phyloP scores from a whole-genome alignment of 306 rosid genomes.

The Amphicarpaea edgeworthii region DNA sequence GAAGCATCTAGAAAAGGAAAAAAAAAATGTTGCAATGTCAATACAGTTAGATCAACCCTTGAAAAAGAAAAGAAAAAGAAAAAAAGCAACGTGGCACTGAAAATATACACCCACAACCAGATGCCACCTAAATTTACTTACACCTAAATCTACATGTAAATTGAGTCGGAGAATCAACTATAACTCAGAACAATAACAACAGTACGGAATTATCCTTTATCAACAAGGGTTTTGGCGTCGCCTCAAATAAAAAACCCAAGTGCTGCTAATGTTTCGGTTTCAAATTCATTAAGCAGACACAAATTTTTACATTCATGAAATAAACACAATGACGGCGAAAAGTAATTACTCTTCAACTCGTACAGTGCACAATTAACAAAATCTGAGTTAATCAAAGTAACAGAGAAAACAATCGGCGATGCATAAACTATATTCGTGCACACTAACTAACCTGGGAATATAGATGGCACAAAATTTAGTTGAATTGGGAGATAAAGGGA shows the following conservation, averaged over 20 bases:
- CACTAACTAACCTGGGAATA: slow-evolving; percentile 34
- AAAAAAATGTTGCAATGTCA: slow-evolving; percentile 15
- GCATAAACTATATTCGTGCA: slow-evolving; percentile 17
- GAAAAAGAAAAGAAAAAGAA: neutral
- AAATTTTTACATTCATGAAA: slow-evolving; percentile 38
- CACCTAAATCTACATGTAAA: slow-evolving; percentile 7
- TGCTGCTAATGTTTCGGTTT: slow-evolving; percentile 11
- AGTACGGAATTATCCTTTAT: neutral
- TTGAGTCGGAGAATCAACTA: slow-evolving; percentile 14
- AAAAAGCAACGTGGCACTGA: slow-evolving; percentile 7
- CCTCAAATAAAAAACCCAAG: slow-evolving; percentile 5
- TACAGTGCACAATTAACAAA: neutral
- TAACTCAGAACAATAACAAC: slow-evolving; percentile 23
- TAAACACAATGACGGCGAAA: slow-evolving; percentile 25
- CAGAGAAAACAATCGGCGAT: neutral
- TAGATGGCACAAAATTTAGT: slow-evolving; percentile 37
- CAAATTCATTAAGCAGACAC: slow-evolving; percentile 12
- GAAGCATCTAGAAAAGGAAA: slow-evolving; percentile 7
- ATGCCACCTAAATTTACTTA: slow-evolving; percentile 17
- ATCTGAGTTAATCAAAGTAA: slow-evolving; percentile 24
- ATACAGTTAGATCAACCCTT: slow-evolving; percentile 1
- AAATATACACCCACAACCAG: neutral
- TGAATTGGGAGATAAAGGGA: slow-evolving; percentile 33
- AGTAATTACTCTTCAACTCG: neutral
- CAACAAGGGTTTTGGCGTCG: slow-evolving; percentile 14